Percentiles rank a stretch among this genome's conserved stretches.
phyloP scores from a whole-genome alignment of 2,329 filamentous ascomycete species.

The Colletotrichum sp. region DNA sequence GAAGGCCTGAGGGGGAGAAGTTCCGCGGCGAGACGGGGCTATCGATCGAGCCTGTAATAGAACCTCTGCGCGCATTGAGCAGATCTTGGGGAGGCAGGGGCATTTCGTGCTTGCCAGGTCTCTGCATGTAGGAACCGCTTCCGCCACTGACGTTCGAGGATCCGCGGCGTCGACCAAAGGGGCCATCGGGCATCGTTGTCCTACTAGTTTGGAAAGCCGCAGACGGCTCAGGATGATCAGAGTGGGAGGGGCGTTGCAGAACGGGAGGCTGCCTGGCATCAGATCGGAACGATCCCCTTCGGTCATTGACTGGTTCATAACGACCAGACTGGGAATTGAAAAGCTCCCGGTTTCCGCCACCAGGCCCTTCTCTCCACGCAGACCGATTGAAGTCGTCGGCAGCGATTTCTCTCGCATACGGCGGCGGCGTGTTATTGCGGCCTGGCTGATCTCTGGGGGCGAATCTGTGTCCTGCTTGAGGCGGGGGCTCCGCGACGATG shows the following conservation, averaged over 20 bases:
- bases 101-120: conserved; percentile 51
- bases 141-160: conserved; percentile 93
- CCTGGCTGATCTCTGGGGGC: conserved; percentile 35
- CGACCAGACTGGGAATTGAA: conserved; percentile 96
- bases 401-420: conserved; percentile 79
- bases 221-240: conserved; percentile 79
- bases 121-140: conserved; percentile 72
- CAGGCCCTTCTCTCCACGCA: conserved; percentile 75
- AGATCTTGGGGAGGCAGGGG: conserved; percentile 47
- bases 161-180: conserved; percentile 77
- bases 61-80: conserved; percentile 49
- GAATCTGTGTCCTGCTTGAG: conserved; percentile 29
- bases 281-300: conserved; percentile 71
- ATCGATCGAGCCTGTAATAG: conserved; percentile 55
- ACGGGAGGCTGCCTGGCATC: conserved; percentile 77
- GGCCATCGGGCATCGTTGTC: conserved; percentile 63
- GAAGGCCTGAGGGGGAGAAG: conserved; percentile 40
- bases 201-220: conserved; percentile 84
- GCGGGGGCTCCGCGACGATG: conserved; percentile 60
- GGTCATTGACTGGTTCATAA: conserved; percentile 86
- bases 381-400: conserved; percentile 91
- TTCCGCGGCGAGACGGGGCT: conserved; percentile 53
- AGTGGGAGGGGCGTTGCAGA: conserved; percentile 73
- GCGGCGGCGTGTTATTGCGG: conserved; percentile 57
- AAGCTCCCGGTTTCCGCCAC: conserved; percentile 72